A percentile compares a stretch with the other conserved stretches of the same genome.
Conservation (phyloP, 2,329 filamentous ascomycete species). For the Botryotinia calthae region DNA sequence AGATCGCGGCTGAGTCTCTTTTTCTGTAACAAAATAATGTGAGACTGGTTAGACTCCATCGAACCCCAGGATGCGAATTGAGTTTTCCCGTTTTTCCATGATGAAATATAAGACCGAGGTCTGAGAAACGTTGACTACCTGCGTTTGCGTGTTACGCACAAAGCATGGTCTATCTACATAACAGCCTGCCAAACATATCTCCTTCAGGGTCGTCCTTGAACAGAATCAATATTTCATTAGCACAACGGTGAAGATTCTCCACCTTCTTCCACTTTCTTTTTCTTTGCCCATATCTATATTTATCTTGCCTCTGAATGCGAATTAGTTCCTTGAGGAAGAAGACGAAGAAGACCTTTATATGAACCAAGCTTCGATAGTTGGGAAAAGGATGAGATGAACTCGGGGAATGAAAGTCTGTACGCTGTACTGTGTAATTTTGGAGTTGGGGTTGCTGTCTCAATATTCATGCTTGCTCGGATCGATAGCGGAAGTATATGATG, state of each 20-base stretch:
- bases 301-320: background rate
- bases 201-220: slow-evolving; percentile 4
- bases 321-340: background rate
- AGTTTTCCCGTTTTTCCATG: background rate
- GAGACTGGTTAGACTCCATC: background rate
- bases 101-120: background rate
- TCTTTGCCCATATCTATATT: slow-evolving; percentile 14
- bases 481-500: background rate
- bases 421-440: background rate
- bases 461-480: background rate
- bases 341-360: background rate
- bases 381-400: slow-evolving; percentile 19
- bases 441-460: background rate
- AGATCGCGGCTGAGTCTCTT: slow-evolving; percentile 10
- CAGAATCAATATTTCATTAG: background rate
- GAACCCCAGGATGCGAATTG: slow-evolving; percentile 2
- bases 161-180: background rate
- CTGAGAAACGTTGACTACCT: background rate
- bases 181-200: background rate
- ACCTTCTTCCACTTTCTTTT: slow-evolving; percentile 7
- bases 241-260: slow-evolving; percentile 10
- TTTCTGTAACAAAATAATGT: slow-evolving; percentile 3
- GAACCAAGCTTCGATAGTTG: slow-evolving; percentile 18
- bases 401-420: background rate
- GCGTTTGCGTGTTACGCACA: background rate